Conservation (phyloP, 2,329 filamentous ascomycete species). For the Ampelomyces quisqualis region DNA sequence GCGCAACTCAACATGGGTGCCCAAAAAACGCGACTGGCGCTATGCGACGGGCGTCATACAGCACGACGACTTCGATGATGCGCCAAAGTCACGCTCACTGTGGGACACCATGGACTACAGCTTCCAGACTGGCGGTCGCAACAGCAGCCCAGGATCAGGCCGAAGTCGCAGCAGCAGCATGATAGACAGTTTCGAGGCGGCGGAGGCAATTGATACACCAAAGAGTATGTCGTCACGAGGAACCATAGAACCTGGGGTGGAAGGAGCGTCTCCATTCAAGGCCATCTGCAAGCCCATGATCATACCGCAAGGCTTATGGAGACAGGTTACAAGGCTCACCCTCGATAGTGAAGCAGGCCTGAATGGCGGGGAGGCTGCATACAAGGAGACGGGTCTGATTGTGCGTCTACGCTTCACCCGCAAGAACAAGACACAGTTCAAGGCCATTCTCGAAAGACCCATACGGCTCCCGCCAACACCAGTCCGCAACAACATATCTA, state of each 20-base stretch:
- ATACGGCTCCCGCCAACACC: neutral
- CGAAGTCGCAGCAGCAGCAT: too few species aligned
- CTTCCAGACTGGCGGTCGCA: neutral
- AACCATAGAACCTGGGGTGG: neutral
- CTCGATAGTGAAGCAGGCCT: neutral
- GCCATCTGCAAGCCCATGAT: slow-evolving; percentile 1
- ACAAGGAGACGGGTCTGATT: slow-evolving; percentile 6
- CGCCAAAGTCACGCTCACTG: slow-evolving; percentile 9
- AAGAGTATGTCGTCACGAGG: neutral
- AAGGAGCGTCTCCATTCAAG: neutral
- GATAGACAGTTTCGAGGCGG: neutral
- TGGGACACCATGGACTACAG: slow-evolving; percentile 20
- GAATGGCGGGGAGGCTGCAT: slow-evolving; percentile 1
- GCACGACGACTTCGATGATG: slow-evolving; percentile 14
- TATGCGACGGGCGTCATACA: slow-evolving; percentile 14
- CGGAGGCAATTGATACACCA: neutral
- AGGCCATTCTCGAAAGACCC: neutral
- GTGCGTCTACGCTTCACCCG: slow-evolving; percentile 15
- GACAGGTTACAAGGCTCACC: slow-evolving; percentile 6
- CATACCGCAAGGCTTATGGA: slow-evolving; percentile 1
- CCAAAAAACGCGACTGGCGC: slow-evolving; percentile 20
- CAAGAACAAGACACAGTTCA: slow-evolving; percentile 5
- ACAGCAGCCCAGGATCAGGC: neutral
- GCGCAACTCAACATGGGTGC: slow-evolving; percentile 13
- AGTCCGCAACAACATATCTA: too few species aligned